A percentile compares a stretch with the other conserved stretches of the same genome.
phyloP scores from a whole-genome alignment of 179 eudicot species.

The Spinacia oleracea region DNA sequence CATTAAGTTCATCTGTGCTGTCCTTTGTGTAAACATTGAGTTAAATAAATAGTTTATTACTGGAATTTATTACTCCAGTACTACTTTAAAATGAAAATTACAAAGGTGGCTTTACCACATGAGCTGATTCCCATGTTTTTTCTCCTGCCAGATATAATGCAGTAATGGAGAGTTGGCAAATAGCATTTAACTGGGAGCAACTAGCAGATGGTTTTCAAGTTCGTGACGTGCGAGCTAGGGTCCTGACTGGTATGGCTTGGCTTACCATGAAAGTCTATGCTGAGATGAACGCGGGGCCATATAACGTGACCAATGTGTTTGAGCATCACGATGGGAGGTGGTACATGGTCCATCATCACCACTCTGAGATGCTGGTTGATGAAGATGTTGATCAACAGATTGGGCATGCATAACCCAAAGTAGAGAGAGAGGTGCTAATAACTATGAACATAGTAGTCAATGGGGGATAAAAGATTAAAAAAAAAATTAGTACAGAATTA shows the following conservation, averaged over 20 bases:
- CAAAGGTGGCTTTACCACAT: neutral
- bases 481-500: constrained; percentile 29
- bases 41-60: neutral
- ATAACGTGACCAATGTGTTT: constrained; percentile 66
- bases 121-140: constrained; percentile 9
- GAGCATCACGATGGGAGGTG: constrained; percentile 80
- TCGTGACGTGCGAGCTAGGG: constrained; percentile 74
- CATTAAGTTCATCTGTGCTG: neutral
- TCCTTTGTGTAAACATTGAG: neutral
- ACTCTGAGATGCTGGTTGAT: constrained; percentile 54
- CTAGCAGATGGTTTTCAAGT: constrained; percentile 62
- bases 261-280: constrained; percentile 78
- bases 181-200: constrained; percentile 73
- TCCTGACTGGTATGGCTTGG: constrained; percentile 77
- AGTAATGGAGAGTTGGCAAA: constrained; percentile 86
- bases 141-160: constrained; percentile 54
- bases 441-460: constrained; percentile 33
- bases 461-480: too few relatives aligned
- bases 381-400: constrained; percentile 56
- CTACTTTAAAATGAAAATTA: neutral
- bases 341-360: constrained; percentile 96
- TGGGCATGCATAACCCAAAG: constrained; percentile 40
- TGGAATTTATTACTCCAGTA: neutral
- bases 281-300: constrained; percentile 52
- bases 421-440: constrained; percentile 22